These are phyloP conservation scores for Ascochyta lentis DNA, from an alignment of 2,329 filamentous ascomycete species.

Conservation along the genomic window DNA sequence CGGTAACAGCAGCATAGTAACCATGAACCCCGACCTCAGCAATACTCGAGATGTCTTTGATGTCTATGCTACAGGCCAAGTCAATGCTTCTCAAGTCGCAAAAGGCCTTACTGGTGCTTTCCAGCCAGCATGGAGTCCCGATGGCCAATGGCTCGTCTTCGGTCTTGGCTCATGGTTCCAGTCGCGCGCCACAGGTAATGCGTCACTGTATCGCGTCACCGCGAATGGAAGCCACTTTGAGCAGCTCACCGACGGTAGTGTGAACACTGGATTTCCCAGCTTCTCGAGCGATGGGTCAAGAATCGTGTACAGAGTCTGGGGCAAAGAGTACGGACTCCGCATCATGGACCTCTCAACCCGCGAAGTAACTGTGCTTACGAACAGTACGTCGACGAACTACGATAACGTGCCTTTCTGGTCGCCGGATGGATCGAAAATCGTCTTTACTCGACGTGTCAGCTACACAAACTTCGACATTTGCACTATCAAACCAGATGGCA, in stretches of 20 bases:
- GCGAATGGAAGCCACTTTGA: conserved; percentile 36
- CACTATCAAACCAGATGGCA: conserved; percentile 53
- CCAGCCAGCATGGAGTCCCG: conserved; percentile 50
- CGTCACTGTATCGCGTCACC: conserved; percentile 30
- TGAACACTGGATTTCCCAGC: conserved; percentile 52
- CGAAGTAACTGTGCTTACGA: conserved; percentile 43
- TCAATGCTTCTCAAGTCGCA: conserved; percentile 25
- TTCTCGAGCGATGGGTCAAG: conserved; percentile 47
- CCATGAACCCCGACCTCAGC: conserved; percentile 38
- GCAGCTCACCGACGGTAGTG: conserved; percentile 43
- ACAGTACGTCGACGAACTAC: conserved; percentile 26
- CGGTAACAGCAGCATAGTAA: conserved; percentile 50
- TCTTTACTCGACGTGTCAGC: conserved; percentile 49
- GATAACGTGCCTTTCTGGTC: conserved; percentile 53
- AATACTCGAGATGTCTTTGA: conserved; percentile 40
- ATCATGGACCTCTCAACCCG: conserved; percentile 39
- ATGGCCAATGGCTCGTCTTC: conserved; percentile 50
- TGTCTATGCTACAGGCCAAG: conserved; percentile 11
- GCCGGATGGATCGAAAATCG: conserved; percentile 49
- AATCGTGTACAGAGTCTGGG: conserved; percentile 50
- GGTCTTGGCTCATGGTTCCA: conserved; percentile 53
- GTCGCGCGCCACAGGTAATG: conserved; percentile 33
- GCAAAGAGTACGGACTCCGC: conserved; percentile 42
- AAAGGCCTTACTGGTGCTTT: conserved; percentile 49
- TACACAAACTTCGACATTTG: conserved; percentile 50